Evolutionary conservation across 371 early-diverging fungal species (phyloP).

Genomic region (Saksenaea vasiformis): DNA sequence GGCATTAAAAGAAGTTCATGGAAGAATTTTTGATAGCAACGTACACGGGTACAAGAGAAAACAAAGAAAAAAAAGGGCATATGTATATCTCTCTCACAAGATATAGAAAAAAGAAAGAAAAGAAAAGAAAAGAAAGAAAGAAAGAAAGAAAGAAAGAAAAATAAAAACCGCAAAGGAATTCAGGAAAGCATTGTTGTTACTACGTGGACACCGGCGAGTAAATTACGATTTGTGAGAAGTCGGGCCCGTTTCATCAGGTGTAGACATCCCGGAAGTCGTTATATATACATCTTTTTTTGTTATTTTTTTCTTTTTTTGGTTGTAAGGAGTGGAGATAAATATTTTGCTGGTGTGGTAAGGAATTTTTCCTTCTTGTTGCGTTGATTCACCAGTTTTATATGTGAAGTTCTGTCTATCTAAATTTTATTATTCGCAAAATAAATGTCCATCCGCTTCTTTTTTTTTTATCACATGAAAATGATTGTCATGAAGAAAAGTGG

Average conservation of each 20-base stretch:
- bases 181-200: neutral
- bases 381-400: neutral
- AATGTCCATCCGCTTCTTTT: neutral
- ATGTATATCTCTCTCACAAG: conserved; percentile 7
- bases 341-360: no score
- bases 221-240: neutral
- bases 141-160: neutral
- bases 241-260: neutral
- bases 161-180: no score
- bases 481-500: neutral
- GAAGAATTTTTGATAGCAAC: conserved; percentile 2
- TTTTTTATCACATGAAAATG: neutral
- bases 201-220: neutral
- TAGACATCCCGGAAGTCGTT: conserved; percentile 3
- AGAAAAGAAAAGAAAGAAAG: neutral
- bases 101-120: neutral
- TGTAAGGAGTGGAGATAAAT: no score
- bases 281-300: no score
- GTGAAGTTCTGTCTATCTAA: neutral
- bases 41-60: neutral
- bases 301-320: no score
- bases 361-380: no score
- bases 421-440: neutral
- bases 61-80: neutral
- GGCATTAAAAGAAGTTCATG: neutral